These are phyloP conservation scores for Cyclocybe cylindracea DNA, from an alignment of 768 basidiomycete species.

Conservation along the genomic window DNA sequence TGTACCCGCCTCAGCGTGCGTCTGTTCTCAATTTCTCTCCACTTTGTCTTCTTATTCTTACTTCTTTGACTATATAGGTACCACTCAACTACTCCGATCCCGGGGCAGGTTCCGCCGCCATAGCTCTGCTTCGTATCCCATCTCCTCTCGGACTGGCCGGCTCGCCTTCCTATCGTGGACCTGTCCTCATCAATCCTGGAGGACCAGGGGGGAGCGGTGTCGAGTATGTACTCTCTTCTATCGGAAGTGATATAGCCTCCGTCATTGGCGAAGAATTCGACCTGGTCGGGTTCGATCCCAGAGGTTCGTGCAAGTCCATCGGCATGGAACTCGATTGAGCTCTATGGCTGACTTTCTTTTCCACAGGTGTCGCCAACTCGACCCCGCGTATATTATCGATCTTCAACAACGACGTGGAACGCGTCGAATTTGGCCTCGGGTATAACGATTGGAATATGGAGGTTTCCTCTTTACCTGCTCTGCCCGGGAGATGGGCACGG, in stretches of 20 bases:
- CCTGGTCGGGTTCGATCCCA: slow-evolving; percentile 47
- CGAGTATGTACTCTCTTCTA: slow-evolving; percentile 12
- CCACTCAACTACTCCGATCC: slow-evolving; percentile 47
- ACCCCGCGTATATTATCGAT: slow-evolving; percentile 31
- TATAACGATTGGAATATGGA: slow-evolving; percentile 5
- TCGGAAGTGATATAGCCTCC: slow-evolving; percentile 24
- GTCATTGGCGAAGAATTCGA: slow-evolving; percentile 46
- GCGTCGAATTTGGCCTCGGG: slow-evolving; percentile 19
- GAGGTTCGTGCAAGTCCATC: slow-evolving; percentile 28
- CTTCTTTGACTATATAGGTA: slow-evolving; percentile 27
- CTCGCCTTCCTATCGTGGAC: slow-evolving; percentile 39
- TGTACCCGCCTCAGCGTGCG: slow-evolving; percentile 33
- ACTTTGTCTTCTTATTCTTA: neutral
- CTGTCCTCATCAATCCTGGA: slow-evolving; percentile 48
- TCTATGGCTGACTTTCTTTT: neutral
- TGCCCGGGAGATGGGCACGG: slow-evolving; percentile 33
- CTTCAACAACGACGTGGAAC: slow-evolving; percentile 35
- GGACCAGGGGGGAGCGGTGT: slow-evolving; percentile 50
- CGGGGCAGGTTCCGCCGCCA: slow-evolving; percentile 33
- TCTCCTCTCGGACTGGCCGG: slow-evolving; percentile 23
- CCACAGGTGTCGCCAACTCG: slow-evolving; percentile 34
- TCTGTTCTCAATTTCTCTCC: too few relatives aligned
- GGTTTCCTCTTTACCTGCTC: slow-evolving; percentile 18
- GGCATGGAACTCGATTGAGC: neutral
- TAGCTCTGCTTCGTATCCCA: slow-evolving; percentile 44